Conservation (phyloP, 495 filamentous ascomycete species). For the Acidiella bohemica region DNA sequence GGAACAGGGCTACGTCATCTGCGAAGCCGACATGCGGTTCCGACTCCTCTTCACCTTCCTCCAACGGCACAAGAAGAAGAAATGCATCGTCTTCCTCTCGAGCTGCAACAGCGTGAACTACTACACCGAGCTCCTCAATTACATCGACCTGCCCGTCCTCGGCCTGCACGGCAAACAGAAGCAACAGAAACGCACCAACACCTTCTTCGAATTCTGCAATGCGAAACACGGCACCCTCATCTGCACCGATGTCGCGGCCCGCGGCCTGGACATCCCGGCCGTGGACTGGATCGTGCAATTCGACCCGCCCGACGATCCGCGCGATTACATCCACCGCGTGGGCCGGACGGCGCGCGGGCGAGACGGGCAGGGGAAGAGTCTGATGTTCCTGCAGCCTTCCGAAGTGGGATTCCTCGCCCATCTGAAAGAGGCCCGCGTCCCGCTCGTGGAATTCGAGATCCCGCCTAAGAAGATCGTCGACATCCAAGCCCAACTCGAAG, state of each 20-base stretch:
- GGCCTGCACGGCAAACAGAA: constrained; percentile 88
- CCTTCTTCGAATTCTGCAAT: constrained; percentile 98
- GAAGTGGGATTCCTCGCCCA: constrained; percentile 88
- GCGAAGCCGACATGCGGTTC: constrained; percentile 87
- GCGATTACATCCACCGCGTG: constrained; percentile 93
- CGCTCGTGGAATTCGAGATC: constrained; percentile 92
- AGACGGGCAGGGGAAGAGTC: constrained; percentile 65
- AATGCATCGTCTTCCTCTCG: constrained; percentile 93
- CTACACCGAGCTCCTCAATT: constrained; percentile 85
- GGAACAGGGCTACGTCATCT: constrained; percentile 90
- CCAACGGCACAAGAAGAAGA: constrained; percentile 81
- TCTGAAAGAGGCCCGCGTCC: constrained; percentile 81
- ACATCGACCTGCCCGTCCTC: constrained; percentile 89
- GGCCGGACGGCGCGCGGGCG: constrained; percentile 85
- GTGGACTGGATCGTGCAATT: constrained; percentile 96
- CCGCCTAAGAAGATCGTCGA: constrained; percentile 77
- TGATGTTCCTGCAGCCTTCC: constrained; percentile 84
- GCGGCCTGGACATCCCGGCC: constrained; percentile 83
- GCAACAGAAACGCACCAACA: constrained; percentile 92
- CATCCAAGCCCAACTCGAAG: constrained; percentile 90
- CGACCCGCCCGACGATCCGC: constrained; percentile 80
- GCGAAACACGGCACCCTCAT: constrained; percentile 79
- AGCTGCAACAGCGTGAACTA: constrained; percentile 92
- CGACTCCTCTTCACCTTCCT: constrained; percentile 90
- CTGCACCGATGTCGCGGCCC: constrained; percentile 90